Conservation (phyloP, 2,329 filamentous ascomycete species). For the Aspergillus oerlinghausenensis region DNA sequence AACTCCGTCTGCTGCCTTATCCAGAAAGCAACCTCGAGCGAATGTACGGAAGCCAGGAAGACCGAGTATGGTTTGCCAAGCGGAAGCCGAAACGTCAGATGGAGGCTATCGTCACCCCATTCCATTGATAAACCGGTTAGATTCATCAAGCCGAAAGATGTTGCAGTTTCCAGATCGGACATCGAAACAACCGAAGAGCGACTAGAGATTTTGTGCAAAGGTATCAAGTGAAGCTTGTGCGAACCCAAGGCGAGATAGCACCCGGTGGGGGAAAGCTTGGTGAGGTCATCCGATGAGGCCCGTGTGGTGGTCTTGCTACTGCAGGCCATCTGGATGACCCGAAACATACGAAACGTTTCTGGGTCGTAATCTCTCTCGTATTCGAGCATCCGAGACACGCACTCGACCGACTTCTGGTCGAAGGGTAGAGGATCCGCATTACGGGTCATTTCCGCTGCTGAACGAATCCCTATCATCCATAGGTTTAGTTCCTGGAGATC, state of each 20-base stretch:
- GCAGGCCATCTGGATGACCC: constrained; percentile 60
- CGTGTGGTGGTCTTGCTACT: constrained; percentile 49
- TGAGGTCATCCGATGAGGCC: constrained; percentile 62
- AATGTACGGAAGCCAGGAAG: constrained; percentile 60
- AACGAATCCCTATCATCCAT: constrained; percentile 61
- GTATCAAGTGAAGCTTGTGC: constrained; percentile 65
- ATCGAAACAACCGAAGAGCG: constrained; percentile 53
- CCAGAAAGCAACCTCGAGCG: constrained; percentile 60
- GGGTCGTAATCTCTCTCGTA: constrained; percentile 66
- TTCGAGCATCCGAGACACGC: constrained; percentile 59
- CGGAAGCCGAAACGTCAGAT: constrained; percentile 60
- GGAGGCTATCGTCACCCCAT: constrained; percentile 61
- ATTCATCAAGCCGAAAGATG: constrained; percentile 60
- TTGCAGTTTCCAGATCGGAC: constrained; percentile 46
- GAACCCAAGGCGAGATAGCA: constrained; percentile 66
- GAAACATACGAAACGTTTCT: constrained; percentile 62
- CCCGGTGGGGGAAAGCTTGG: constrained; percentile 60
- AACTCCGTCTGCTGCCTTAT: constrained; percentile 59
- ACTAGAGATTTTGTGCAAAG: constrained; percentile 55
- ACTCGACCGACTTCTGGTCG: constrained; percentile 57
- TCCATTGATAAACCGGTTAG: constrained; percentile 57
- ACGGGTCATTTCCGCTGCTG: constrained; percentile 54
- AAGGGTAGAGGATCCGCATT: constrained; percentile 50
- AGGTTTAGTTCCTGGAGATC: constrained; percentile 61
- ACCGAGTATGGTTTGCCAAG: constrained; percentile 52